These are phyloP conservation scores for Phytophthora pluvialis DNA, from an alignment of 352 stramenopile species.

Conservation along the genomic window DNA sequence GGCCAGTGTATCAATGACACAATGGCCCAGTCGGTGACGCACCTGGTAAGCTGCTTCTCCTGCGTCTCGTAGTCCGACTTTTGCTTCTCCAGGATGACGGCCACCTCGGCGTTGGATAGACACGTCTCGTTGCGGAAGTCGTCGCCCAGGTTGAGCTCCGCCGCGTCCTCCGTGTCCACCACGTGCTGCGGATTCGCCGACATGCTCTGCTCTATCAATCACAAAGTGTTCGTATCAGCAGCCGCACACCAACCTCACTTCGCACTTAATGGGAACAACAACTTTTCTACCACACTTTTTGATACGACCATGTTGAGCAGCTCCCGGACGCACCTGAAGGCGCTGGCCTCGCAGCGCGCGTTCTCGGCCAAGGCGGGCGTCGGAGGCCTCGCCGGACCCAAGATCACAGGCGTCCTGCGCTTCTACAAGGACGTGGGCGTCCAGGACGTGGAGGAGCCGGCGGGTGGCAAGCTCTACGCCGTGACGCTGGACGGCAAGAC, in stretches of 20 bases:
- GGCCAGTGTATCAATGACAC: neutral
- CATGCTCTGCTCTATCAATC: constrained; percentile 32
- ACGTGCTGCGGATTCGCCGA: constrained; percentile 87
- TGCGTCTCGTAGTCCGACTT: constrained; percentile 92
- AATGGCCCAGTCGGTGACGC: constrained; percentile 7
- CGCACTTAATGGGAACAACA: neutral
- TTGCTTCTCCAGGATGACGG: constrained; percentile 91
- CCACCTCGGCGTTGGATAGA: constrained; percentile 90
- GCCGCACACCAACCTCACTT: constrained; percentile 6
- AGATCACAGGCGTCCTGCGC: constrained; percentile 77
- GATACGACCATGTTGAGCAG: constrained; percentile 36
- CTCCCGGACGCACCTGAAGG: constrained; percentile 32
- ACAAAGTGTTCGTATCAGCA: constrained; percentile 5
- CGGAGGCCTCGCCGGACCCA: constrained; percentile 63
- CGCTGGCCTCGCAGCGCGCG: constrained; percentile 35
- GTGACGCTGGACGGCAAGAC: constrained; percentile 87
- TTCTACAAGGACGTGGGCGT: constrained; percentile 89
- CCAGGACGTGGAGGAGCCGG: constrained; percentile 50
- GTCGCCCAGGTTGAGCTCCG: constrained; percentile 88
- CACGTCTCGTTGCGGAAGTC: constrained; percentile 92
- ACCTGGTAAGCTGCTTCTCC: constrained; percentile 90
- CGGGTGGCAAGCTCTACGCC: constrained; percentile 45
- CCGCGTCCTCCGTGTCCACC: constrained; percentile 90
- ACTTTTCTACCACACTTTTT: constrained; percentile 17
- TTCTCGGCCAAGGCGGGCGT: constrained; percentile 58